phyloP scores from a whole-genome alignment of 208 protist genomes.

The Trypanosoma grayi region DNA sequence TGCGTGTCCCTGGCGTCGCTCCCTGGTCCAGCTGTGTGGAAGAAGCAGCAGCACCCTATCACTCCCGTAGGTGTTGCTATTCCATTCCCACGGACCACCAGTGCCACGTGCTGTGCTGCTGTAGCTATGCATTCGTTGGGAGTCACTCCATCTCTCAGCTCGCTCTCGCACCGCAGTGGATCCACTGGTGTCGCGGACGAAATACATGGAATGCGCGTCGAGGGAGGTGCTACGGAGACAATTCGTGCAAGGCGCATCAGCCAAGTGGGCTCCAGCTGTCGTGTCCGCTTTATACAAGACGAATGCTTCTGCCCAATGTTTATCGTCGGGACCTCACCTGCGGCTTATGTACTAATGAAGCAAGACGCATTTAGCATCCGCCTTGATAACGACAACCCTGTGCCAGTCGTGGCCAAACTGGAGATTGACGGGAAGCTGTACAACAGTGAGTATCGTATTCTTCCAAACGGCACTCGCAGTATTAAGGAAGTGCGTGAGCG shows the following conservation, averaged over 20 bases:
- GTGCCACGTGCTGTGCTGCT: too few relatives aligned
- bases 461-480: conserved; percentile 3
- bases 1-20: too few relatives aligned
- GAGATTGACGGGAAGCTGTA: conserved; percentile 16
- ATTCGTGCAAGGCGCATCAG: neutral
- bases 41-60: too few relatives aligned
- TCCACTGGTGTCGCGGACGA: neutral
- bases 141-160: neutral
- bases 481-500: conserved; percentile 5
- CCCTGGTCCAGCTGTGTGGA: too few relatives aligned
- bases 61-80: too few relatives aligned
- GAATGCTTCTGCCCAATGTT: conserved; percentile 5
- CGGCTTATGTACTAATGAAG: neutral
- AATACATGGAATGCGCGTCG: neutral
- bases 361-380: conserved; percentile 15
- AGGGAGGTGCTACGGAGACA: neutral
- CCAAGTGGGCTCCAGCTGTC: neutral
- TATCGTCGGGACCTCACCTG: neutral
- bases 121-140: too few relatives aligned
- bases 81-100: too few relatives aligned
- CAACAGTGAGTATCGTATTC: conserved; percentile 12
- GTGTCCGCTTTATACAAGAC: conserved; percentile 15
- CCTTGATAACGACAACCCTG: conserved; percentile 1
- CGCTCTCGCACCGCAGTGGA: neutral
- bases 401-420: conserved; percentile 4